Evolutionary conservation across 108 stramenopile species (phyloP).

Genomic region (Ochromonas danica): DNA sequence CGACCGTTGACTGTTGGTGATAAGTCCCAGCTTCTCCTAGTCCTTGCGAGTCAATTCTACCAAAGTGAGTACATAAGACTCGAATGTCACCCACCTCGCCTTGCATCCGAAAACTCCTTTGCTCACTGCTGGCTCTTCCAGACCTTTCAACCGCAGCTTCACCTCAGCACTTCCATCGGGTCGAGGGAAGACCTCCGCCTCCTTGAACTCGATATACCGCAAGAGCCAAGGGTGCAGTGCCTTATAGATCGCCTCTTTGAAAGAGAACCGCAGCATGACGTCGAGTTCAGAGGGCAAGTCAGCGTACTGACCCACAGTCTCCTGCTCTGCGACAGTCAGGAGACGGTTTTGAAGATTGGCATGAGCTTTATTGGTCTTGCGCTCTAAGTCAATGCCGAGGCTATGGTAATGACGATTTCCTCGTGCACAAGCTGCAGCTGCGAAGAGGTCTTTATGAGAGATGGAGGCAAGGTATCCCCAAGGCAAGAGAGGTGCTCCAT

Average conservation of each 20-base stretch:
- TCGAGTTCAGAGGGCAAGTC: neutral
- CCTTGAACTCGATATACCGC: constrained; percentile 25
- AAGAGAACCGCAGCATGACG: constrained; percentile 25
- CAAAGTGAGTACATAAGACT: no score
- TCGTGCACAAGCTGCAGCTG: neutral
- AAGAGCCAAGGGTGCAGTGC: neutral
- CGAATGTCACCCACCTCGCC: no score
- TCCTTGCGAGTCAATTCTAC: no score
- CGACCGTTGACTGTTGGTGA: no score
- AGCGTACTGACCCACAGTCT: neutral
- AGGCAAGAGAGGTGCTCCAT: constrained; percentile 4
- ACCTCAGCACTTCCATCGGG: constrained; percentile 3
- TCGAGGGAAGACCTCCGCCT: constrained; percentile 25
- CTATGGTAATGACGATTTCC: neutral
- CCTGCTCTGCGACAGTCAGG: neutral
- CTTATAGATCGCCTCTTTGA: constrained; percentile 33
- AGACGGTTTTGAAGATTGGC: neutral
- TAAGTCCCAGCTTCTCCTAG: no score
- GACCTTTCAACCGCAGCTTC: neutral
- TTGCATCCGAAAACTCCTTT: no score
- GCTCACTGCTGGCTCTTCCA: no score
- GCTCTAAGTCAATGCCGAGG: constrained; percentile 5
- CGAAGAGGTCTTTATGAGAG: neutral
- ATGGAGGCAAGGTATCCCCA: neutral
- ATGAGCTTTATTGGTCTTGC: neutral